Conservation (phyloP, 345 rosid species). For the Eucalyptus microcorys region DNA sequence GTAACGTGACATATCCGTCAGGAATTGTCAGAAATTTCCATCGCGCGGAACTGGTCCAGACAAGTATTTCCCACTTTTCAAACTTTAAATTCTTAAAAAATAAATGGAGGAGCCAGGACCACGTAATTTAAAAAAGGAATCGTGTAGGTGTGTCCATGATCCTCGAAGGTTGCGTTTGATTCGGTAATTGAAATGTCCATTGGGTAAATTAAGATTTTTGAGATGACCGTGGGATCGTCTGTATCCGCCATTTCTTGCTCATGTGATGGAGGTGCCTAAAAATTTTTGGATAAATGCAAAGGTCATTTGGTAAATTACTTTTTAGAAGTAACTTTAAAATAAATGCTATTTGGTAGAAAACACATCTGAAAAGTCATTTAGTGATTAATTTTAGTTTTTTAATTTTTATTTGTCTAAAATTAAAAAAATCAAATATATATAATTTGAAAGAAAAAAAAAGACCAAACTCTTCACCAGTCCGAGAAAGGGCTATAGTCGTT, state of each 20-base stretch:
- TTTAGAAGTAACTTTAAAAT: no score
- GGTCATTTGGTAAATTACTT: accelerated
- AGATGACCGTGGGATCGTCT: accelerated
- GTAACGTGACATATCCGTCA: not conserved
- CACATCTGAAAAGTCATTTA: no score
- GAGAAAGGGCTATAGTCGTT: accelerated
- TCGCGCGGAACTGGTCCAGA: not conserved
- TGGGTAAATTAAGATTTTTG: no score
- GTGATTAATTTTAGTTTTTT: no score
- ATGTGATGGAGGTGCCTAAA: no score
- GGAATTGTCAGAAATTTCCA: not conserved
- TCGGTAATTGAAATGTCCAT: accelerated
- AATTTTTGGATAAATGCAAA: no score
- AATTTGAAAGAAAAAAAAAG: no score
- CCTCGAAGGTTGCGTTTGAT: no score
- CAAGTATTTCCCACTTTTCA: not conserved
- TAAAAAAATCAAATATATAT: no score
- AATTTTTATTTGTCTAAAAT: no score
- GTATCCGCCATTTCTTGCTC: accelerated
- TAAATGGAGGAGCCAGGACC: not conserved
- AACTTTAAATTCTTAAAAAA: not conserved
- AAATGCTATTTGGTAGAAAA: no score
- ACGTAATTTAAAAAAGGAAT: not conserved
- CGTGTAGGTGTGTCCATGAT: not conserved
- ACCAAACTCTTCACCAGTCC: accelerated